These are phyloP conservation scores for Anethum foeniculum DNA, from an alignment of 140 eudicot genomes.

Conservation along the genomic window DNA sequence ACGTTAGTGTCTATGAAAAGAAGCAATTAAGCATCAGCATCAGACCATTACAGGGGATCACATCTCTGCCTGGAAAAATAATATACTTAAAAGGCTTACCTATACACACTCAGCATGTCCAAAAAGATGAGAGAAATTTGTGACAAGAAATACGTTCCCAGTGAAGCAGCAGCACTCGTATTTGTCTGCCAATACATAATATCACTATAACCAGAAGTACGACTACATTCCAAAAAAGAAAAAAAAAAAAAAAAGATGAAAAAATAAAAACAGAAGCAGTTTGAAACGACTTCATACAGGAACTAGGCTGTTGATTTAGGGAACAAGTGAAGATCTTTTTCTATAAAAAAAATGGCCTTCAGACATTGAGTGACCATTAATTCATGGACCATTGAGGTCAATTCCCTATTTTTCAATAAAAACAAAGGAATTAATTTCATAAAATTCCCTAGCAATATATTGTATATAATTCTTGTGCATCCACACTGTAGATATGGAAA, in stretches of 20 bases:
- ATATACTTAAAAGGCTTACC: slow-evolving; percentile 31
- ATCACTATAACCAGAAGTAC: background rate
- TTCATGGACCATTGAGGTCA: background rate
- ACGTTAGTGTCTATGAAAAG: background rate
- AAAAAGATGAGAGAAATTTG: slow-evolving; percentile 76
- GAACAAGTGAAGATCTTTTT: background rate
- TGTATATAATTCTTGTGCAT: background rate
- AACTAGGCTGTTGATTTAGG: background rate
- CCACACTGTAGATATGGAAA: background rate
- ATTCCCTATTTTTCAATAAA: background rate
- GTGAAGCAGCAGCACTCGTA: slow-evolving; percentile 87
- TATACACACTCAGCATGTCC: slow-evolving; percentile 99
- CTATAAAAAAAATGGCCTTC: background rate
- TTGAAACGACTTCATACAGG: background rate
- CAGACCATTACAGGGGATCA: background rate
- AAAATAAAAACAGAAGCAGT: background rate
- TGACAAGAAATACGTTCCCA: slow-evolving; percentile 80
- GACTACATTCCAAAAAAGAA: background rate
- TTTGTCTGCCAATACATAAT: slow-evolving; percentile 56
- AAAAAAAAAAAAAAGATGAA: background rate
- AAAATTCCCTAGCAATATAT: background rate
- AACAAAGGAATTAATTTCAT: background rate
- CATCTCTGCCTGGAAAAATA: background rate
- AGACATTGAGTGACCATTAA: background rate
- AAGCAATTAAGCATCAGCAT: background rate